Percentiles rank a stretch among this genome's conserved stretches.
Conservation (phyloP, 208 protist species). For the Wallacemonas collosoma region DNA sequence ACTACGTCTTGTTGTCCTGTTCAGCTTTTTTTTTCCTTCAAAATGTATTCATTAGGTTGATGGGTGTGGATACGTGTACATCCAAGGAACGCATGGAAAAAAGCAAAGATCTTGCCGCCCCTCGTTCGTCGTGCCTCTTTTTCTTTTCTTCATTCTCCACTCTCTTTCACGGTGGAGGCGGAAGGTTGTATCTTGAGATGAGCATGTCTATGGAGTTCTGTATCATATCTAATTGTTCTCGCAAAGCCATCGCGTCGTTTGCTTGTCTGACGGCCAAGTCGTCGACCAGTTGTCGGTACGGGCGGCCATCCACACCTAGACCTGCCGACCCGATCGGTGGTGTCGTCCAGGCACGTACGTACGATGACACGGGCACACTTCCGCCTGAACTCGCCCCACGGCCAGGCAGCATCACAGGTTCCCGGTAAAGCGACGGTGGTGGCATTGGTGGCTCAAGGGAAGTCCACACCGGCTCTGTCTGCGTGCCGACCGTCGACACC, state of each 20-base stretch:
- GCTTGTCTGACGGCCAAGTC: slow-evolving; percentile 30
- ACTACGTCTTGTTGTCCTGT: no score
- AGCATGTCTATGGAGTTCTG: slow-evolving; percentile 85
- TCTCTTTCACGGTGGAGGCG: slow-evolving; percentile 49
- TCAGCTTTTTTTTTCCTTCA: no score
- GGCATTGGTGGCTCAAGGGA: background rate
- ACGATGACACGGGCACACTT: no score
- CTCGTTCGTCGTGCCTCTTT: no score
- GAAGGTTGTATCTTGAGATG: slow-evolving; percentile 84
- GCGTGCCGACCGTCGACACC: slow-evolving; percentile 56
- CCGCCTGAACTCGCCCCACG: background rate
- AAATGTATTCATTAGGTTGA: no score
- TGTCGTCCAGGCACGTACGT: background rate
- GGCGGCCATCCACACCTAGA: slow-evolving; percentile 32
- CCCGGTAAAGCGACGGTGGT: background rate
- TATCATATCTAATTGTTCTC: slow-evolving; percentile 72
- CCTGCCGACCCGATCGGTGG: slow-evolving; percentile 9
- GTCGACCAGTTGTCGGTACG: slow-evolving; percentile 36
- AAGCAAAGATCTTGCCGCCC: no score
- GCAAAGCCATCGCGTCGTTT: slow-evolving; percentile 32
- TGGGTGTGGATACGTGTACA: no score
- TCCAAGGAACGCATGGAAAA: no score
- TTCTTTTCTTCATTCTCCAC: background rate
- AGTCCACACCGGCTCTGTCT: slow-evolving; percentile 68
- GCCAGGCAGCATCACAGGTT: slow-evolving; percentile 19